Evolutionary conservation across 441 rosid genomes (phyloP), one percentile per base, ranked within the genome.

Genomic region (Pelargonium australe): DNA sequence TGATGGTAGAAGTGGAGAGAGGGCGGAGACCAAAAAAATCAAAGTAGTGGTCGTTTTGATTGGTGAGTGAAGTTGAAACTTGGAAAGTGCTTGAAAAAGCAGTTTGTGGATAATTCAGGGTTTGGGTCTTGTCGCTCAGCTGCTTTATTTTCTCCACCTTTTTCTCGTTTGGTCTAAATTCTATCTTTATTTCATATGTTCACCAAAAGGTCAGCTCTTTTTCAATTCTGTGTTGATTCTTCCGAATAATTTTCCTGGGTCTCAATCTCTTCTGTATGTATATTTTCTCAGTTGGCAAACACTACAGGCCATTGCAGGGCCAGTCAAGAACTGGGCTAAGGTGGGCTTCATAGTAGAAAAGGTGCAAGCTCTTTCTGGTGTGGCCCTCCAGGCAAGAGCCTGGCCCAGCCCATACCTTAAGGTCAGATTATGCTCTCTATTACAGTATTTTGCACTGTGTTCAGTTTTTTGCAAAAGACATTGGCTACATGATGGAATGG

Each of bases 141-240:
- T 20, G 63, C 63, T 58, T 58, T 58, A 20, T 58, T 58, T 58
- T 41, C 63, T 19, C 5, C 63, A 58, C 63, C 63, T 58, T 58
- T 58, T 58, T 58, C 23, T 58, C 63, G 34, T 58, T 58, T 8
- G 3, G 34, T 58, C 31, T 14, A 55, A 8, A 58, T 58, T 58
- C 34, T 20, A 58, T 58, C 63, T 58, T 19, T 58, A 49, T 49
- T 49, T 13, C 55, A 49, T 25, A 0, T 6, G 1, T 17, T 53
- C 10, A 1, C 63, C 9, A 5, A 60, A 60, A 60, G 64, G 64
- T 60, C 64, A 11, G n/a, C 64, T 11, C 34, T 60, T 60, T 60
- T 60, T 60, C 44, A 2, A 55, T 9, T 4, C 34, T 19, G 31
- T 58, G 63, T 4, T 58, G 63, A 58, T 58, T 8, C 34, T 7